Conservation (phyloP, 2,329 filamentous ascomycete species). For the Pseudopithomyces chartarum region DNA sequence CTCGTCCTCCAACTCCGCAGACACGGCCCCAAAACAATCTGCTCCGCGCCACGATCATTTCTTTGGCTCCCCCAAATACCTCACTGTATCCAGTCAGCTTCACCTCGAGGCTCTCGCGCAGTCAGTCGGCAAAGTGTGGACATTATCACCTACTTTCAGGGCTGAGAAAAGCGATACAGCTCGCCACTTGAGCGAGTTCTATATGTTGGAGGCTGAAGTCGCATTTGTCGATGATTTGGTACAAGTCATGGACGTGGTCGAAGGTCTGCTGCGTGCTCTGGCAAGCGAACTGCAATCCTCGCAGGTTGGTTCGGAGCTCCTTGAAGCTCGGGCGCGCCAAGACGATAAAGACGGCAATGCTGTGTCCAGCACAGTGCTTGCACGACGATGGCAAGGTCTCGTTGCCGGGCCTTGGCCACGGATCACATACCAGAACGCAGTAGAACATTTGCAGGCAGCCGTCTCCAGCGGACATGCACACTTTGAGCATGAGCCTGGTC, state of each 20-base stretch:
- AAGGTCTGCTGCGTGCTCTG: constrained; percentile 72
- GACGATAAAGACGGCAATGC: constrained; percentile 42
- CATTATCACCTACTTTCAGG: constrained; percentile 89
- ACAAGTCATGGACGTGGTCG: constrained; percentile 77
- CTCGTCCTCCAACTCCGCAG: constrained; percentile 24
- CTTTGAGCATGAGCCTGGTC: constrained; percentile 73
- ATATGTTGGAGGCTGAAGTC: constrained; percentile 95
- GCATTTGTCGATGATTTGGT: constrained; percentile 74
- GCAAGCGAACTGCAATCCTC: constrained; percentile 57
- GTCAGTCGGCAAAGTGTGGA: constrained; percentile 89
- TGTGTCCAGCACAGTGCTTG: constrained; percentile 59
- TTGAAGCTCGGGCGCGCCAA: constrained; percentile 50
- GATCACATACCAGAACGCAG: constrained; percentile 81
- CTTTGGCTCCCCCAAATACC: constrained; percentile 86
- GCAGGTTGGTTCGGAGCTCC: constrained; percentile 60
- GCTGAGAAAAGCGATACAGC: constrained; percentile 85
- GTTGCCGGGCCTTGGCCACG: constrained; percentile 76
- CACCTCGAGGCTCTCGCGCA: constrained; percentile 92
- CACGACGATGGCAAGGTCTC: constrained; percentile 74
- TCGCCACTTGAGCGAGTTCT: constrained; percentile 94
- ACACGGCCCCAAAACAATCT: constrained; percentile 27
- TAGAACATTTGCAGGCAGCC: constrained; percentile 68
- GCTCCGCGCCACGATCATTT: constrained; percentile 57
- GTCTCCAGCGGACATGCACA: constrained; percentile 52
- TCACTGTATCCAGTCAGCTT: constrained; percentile 93